Percentiles rank a stretch among this genome's conserved stretches.
These are phyloP conservation scores for Neonectria hederae DNA, from an alignment of 2,329 filamentous ascomycete species.

Conservation along the genomic window DNA sequence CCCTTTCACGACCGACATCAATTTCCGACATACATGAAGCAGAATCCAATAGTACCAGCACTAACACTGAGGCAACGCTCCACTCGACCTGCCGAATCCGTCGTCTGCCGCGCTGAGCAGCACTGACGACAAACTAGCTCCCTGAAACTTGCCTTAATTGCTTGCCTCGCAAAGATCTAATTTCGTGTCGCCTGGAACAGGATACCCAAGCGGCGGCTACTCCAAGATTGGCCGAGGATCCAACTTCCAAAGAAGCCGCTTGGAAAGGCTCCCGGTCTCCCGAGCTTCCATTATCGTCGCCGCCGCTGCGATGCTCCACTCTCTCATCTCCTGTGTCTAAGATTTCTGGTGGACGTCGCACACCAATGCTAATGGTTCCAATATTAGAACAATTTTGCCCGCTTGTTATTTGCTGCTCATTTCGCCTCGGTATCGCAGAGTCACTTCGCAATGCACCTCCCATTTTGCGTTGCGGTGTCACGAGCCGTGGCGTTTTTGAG, in stretches of 20 bases:
- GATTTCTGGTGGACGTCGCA: conserved; percentile 4
- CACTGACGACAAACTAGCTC: conserved; percentile 5
- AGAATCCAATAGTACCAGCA: background rate
- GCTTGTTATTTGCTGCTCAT: conserved; percentile 21
- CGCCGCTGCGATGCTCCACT: conserved; percentile 7
- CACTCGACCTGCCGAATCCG: conserved; percentile 6
- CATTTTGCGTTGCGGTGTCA: conserved; percentile 2
- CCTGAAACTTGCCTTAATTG: background rate
- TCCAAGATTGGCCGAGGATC: conserved; percentile 13
- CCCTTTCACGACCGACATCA: background rate
- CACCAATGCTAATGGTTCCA: conserved; percentile 17
- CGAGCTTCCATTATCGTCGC: background rate
- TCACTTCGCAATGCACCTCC: conserved; percentile 6
- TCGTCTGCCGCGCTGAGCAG: background rate
- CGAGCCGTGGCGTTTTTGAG: conserved; percentile 8
- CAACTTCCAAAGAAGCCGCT: conserved; percentile 1
- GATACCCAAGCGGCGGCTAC: conserved; percentile 3
- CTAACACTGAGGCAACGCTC: conserved; percentile 2
- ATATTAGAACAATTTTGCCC: conserved; percentile 14
- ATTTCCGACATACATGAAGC: conserved; percentile 1
- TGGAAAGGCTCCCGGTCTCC: conserved; percentile 7
- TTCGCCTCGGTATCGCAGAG: conserved; percentile 13
- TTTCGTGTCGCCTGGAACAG: conserved; percentile 5
- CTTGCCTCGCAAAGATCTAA: conserved; percentile 1
- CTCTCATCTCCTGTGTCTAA: conserved; percentile 15